A percentile compares a stretch with the other conserved stretches of the same genome.
These are phyloP conservation scores for Ilyonectria sp. DNA, from an alignment of 2,329 filamentous ascomycete genomes.

Conservation along the genomic window DNA sequence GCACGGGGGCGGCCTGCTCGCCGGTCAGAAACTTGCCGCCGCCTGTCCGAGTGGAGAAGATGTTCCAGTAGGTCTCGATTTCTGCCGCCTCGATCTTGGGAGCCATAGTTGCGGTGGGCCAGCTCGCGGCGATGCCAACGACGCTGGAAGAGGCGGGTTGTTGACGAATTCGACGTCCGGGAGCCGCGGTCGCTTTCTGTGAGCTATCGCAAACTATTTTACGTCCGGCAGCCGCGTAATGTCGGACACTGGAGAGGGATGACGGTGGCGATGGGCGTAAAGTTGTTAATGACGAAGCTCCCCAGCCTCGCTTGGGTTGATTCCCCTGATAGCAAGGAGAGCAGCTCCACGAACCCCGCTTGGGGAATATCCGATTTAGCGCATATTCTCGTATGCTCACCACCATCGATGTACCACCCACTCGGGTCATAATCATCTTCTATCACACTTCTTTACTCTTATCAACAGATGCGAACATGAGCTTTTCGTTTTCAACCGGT, in stretches of 20 bases:
- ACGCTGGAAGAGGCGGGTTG: conserved; percentile 4
- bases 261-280: conserved; percentile 13
- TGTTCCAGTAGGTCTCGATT: conserved; percentile 78
- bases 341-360: conserved; percentile 43
- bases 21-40: conserved; percentile 73
- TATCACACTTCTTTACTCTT: neutral
- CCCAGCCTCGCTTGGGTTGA: conserved; percentile 47
- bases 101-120: conserved; percentile 61
- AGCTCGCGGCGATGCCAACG: conserved; percentile 23
- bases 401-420: conserved; percentile 11
- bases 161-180: conserved; percentile 16
- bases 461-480: neutral
- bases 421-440: neutral
- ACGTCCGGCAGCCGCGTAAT: conserved; percentile 35
- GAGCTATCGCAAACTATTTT: conserved; percentile 29
- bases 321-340: conserved; percentile 44
- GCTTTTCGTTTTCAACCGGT: neutral
- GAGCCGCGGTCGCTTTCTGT: conserved; percentile 6
- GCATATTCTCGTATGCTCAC: conserved; percentile 39
- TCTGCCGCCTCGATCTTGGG: conserved; percentile 74
- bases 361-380: conserved; percentile 46
- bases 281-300: conserved; percentile 50
- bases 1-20: conserved; percentile 73
- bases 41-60: conserved; percentile 72
- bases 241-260: conserved; percentile 24